Evolutionary conservation across 306 rosid species (phyloP).

Genomic region (Notholithocarpus densiflorus): DNA sequence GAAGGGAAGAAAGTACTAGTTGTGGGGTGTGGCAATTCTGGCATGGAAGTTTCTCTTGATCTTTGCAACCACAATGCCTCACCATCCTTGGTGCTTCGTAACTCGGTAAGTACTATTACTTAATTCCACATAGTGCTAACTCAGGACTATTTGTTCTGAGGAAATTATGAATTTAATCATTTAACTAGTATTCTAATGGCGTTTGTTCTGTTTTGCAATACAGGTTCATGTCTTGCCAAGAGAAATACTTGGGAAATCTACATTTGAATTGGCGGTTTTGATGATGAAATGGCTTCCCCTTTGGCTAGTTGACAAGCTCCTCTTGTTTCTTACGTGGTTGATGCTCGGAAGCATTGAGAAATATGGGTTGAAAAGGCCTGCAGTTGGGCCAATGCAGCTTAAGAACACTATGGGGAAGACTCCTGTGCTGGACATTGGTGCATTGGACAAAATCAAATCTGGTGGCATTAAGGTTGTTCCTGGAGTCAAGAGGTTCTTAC

Average conservation of each 20-base stretch:
- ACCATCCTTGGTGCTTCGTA: constrained; percentile 78
- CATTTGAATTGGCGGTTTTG: constrained; percentile 64
- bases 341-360: constrained; percentile 60
- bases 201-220: constrained; percentile 28
- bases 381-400: constrained; percentile 64
- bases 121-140: not conserved
- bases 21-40: constrained; percentile 94
- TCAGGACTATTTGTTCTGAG: no score
- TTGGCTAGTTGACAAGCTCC: constrained; percentile 71
- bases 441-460: constrained; percentile 72
- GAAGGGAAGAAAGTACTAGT: constrained; percentile 81
- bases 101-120: constrained; percentile 53
- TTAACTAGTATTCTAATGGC: constrained; percentile 17
- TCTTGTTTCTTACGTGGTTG: constrained; percentile 66
- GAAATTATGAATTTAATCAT: not conserved
- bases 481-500: constrained; percentile 52
- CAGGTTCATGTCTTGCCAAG: constrained; percentile 89
- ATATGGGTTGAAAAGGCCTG: constrained; percentile 72
- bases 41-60: constrained; percentile 94
- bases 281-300: constrained; percentile 84
- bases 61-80: constrained; percentile 79
- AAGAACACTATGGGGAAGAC: constrained; percentile 81
- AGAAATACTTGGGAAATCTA: constrained; percentile 72
- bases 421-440: constrained; percentile 89
- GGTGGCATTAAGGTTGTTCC: constrained; percentile 74